Evolutionary conservation across 257 asterid genomes (phyloP), one percentile per base, ranked within the genome.

Genomic region (Nicotiana paniculata): DNA sequence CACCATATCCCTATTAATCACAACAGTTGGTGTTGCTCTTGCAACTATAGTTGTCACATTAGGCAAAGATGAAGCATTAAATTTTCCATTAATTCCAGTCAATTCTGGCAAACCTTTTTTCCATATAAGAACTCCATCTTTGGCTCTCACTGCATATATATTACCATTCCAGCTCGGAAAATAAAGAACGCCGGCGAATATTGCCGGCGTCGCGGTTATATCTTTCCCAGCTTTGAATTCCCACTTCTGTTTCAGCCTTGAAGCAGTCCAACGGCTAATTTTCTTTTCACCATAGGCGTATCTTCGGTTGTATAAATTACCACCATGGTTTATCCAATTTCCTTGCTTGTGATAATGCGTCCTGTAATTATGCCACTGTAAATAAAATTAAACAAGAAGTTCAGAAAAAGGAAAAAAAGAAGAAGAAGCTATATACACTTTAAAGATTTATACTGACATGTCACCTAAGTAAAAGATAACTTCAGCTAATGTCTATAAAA

Each of bases 241-340:
- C 95, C 93, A 90, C 63, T 86, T 86, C 16, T 88, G 87, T 28
- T 83, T 81, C 13, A 90, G 82, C 4, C n/a, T 79, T 0, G 89
- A 28, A 3, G 86, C 92, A 0, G 90, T 87, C 10, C 69, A 55
- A 51, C 88, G 89, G 80, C 90, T 88, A 16, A 91, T 87, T 85
- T 30, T 58, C 16, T 63, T 82, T 82, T 91, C 95, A 0, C 74
- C 84, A 11, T 51, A 61, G 0, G 92, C 90, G 39, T 66, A 67
- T 77, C 93, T 83, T 11, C 82, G 84, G 85, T 91, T 91, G 89
- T 82, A 86, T 28, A 90, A 87, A 77, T 89, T 82, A 1, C 90
- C 93, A 6, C 95, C 93, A 54, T 90, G 95, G 87, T 86, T 91
- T 63, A 84, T 8, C 95, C 95, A 90, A 24, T 82, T 77, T 51